Evolutionary conservation across 139 green algal species (phyloP).

Genomic region (Parachlorella kessleri): DNA sequence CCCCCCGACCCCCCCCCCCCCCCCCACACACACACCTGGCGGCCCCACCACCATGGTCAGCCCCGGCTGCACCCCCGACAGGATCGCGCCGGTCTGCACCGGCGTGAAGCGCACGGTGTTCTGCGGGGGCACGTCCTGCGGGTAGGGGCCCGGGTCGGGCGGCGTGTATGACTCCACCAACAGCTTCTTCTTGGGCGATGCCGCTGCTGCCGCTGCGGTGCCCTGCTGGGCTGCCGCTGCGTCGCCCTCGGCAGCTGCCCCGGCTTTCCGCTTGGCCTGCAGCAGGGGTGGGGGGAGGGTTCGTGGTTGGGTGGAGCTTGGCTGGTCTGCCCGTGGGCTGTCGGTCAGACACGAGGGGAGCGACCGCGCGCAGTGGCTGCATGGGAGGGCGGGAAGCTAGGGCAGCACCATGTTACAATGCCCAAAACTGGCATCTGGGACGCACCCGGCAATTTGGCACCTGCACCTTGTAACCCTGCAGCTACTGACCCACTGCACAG

Average conservation of each 20-base stretch:
- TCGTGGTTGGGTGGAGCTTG: background rate
- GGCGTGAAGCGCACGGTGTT: constrained; percentile 96
- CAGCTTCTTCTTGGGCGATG: constrained; percentile 51
- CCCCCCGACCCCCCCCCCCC: background rate
- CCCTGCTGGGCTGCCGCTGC: background rate
- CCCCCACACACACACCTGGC: constrained; percentile 44
- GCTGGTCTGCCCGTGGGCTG: no score
- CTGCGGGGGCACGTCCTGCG: constrained; percentile 73
- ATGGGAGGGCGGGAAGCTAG: no score
- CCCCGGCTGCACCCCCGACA: constrained; percentile 82
- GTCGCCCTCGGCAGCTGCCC: background rate
- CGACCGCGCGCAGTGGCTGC: no score
- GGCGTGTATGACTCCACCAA: constrained; percentile 80
- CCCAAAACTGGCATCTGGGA: no score
- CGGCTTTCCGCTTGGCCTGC: constrained; percentile 42
- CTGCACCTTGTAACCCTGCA: no score
- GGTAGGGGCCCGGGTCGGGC: constrained; percentile 87
- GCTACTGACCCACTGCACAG: no score
- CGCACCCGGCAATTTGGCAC: no score
- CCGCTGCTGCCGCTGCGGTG: background rate
- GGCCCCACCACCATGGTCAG: constrained; percentile 97
- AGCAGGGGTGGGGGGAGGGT: background rate
- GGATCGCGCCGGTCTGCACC: constrained; percentile 85
- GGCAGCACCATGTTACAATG: no score
- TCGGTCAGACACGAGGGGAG: no score